phyloP scores from a whole-genome alignment of 2,329 filamentous ascomycete species.

The Colletotrichum karsti region DNA sequence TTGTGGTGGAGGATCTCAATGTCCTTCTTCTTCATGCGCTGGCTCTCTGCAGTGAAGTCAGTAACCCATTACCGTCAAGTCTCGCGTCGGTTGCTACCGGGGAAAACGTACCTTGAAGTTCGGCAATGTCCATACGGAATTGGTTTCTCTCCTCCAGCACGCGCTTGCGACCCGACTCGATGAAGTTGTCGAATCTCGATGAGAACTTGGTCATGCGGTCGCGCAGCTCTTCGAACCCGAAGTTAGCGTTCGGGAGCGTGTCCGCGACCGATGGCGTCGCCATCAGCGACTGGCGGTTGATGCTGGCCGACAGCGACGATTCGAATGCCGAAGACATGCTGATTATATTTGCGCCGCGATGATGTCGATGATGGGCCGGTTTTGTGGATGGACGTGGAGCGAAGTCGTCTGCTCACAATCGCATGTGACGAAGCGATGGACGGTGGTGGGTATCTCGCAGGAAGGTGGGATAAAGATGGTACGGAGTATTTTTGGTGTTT shows the following conservation, averaged over 20 bases:
- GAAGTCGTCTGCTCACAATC: neutral
- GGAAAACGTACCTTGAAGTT: constrained; percentile 79
- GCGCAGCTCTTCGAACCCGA: constrained; percentile 94
- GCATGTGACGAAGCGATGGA: neutral
- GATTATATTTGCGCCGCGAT: neutral
- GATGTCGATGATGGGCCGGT: neutral
- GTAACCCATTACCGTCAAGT: neutral
- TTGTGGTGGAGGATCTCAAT: constrained; percentile 85
- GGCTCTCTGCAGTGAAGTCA: constrained; percentile 74
- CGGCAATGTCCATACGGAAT: constrained; percentile 89
- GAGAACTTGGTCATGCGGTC: constrained; percentile 96
- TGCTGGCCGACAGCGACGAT: constrained; percentile 72
- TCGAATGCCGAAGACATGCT: constrained; percentile 71
- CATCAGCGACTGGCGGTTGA: constrained; percentile 64
- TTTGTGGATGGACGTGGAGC: neutral
- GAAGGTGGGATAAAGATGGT: neutral
- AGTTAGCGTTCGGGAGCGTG: constrained; percentile 87
- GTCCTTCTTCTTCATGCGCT: constrained; percentile 87
- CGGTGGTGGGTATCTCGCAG: neutral
- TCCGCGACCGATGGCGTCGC: constrained; percentile 75
- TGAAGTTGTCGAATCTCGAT: constrained; percentile 89
- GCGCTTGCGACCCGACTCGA: constrained; percentile 88
- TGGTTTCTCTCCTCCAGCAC: constrained; percentile 94
- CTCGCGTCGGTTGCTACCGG: neutral
- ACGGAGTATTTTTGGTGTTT: constrained; percentile 22